Percentiles rank a stretch among this genome's conserved stretches.
Conservation (phyloP, 148 eudicot species). For the Cornus controversa region DNA sequence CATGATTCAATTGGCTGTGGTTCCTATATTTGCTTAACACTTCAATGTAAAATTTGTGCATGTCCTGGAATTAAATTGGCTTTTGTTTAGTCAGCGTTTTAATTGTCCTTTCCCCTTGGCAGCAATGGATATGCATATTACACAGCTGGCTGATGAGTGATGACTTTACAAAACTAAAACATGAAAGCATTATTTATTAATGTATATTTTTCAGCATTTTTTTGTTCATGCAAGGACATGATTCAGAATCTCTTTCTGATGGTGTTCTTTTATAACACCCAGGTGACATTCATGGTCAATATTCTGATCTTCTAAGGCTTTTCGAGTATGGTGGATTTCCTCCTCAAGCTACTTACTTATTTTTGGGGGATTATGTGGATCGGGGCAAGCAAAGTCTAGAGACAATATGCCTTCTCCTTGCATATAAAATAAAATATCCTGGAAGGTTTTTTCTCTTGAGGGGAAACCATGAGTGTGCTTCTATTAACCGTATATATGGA, state of each 20-base stretch:
- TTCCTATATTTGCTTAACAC: too few species aligned
- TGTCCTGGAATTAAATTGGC: not conserved
- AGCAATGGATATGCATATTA: not conserved
- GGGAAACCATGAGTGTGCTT: not conserved
- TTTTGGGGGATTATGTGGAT: slow-evolving; percentile 3
- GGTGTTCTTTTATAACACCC: not conserved
- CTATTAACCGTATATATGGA: not conserved
- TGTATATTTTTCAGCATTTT: too few species aligned
- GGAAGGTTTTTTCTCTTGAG: not conserved
- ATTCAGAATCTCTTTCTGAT: not conserved
- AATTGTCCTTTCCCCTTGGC: not conserved
- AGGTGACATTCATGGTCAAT: slow-evolving; percentile 4
- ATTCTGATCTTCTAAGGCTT: slow-evolving; percentile 4
- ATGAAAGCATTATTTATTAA: not conserved
- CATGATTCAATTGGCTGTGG: not conserved
- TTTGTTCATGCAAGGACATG: not conserved
- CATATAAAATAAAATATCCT: not conserved
- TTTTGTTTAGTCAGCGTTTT: not conserved
- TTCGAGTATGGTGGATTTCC: slow-evolving; percentile 3
- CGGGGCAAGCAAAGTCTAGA: slow-evolving; percentile 2
- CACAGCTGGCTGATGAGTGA: not conserved
- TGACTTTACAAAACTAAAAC: not conserved
- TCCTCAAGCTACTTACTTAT: not conserved
- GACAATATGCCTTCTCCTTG: slow-evolving; percentile 4
- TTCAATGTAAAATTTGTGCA: not conserved